These are phyloP conservation scores for Calonectria multiphialidica DNA, from an alignment of 2,329 filamentous ascomycete genomes.

Conservation along the genomic window DNA sequence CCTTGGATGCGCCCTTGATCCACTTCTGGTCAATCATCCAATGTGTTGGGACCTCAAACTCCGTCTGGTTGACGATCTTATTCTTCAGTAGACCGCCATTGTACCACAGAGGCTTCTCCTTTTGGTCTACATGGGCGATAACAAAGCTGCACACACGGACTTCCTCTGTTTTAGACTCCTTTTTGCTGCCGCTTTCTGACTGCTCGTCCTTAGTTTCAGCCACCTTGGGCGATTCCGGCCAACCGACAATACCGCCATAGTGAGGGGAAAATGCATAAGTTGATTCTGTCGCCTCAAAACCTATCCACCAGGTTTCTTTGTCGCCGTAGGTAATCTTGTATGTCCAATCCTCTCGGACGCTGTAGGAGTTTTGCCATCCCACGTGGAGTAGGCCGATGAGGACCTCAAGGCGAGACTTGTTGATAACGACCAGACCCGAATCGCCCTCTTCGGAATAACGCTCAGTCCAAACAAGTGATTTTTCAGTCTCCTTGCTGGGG, in stretches of 20 bases:
- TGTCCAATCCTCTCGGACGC: slow-evolving; percentile 52
- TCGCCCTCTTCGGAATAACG: slow-evolving; percentile 57
- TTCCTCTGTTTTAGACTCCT: slow-evolving; percentile 6
- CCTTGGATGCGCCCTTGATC: slow-evolving; percentile 48
- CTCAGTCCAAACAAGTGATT: slow-evolving; percentile 54
- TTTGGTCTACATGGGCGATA: slow-evolving; percentile 57
- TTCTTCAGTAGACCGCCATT: slow-evolving; percentile 58
- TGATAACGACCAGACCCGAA: slow-evolving; percentile 55
- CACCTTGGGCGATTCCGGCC: slow-evolving; percentile 27
- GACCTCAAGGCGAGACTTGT: slow-evolving; percentile 53
- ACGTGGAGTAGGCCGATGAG: slow-evolving; percentile 55
- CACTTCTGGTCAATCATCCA: slow-evolving; percentile 57
- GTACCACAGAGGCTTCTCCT: slow-evolving; percentile 54
- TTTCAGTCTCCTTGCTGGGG: slow-evolving; percentile 47
- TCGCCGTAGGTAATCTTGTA: slow-evolving; percentile 58
- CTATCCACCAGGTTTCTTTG: slow-evolving; percentile 61
- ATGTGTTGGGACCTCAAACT: slow-evolving; percentile 50
- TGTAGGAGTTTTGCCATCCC: slow-evolving; percentile 58
- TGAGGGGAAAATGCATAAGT: slow-evolving; percentile 54
- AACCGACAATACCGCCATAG: slow-evolving; percentile 56
- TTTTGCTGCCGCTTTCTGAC: not conserved
- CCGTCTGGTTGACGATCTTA: slow-evolving; percentile 45
- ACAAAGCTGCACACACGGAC: slow-evolving; percentile 53
- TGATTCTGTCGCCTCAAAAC: slow-evolving; percentile 54
- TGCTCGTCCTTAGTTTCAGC: not conserved